Base-by-base conservation (phyloP, 2,329 filamentous ascomycete species). In the Colletotrichum sp. region DNA sequence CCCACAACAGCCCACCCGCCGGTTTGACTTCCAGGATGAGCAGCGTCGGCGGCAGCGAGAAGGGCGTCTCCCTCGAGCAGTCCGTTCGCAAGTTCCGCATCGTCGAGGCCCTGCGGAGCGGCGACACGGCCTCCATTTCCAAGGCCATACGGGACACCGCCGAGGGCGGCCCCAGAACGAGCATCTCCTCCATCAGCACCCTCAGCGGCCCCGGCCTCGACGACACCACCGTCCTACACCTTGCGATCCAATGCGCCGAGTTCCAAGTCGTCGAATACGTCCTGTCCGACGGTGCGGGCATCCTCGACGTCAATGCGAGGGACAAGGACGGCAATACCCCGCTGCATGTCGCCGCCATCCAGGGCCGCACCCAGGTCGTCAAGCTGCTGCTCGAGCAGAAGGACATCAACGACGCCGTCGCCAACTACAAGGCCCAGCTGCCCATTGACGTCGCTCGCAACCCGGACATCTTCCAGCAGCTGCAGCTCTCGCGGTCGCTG, bases 291-390 rank as follows among this genome's bases (percentile, higher is more conserved):
- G 92, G 94, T 34, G 89, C 87, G 16, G 88, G 88, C 57, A 87
- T 87, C 68, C 88, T 98, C 71, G 96, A 98, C 82, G 88, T 98
- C 83, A 99, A 98, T 84, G 93, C 94, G 55, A 93, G 94, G 77
- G 97, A 99, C 85, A 94, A 94, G 79, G 96, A 98, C 80, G 97
- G 97, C 77, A 99, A 98, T 83, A 98, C 96, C 1, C 93, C 97
- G 27, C 90, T 99, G 68, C 96, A 98, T 83, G 86, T 98, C 48
- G 97, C 97, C 11, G 94, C 96, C 34, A 89, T 91, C 71, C 93
- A 98, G 69, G 96, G 96, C 15, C 92, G 97, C 60, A 91, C 91
- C 0, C 91, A 94, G 4, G 91, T 98, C 9, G 96, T 99, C 72
- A 93, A 94, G 77, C 90, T 98, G 75, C 88, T 99, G 68, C 89